These are phyloP conservation scores for Ramaria sp. DNA, from an alignment of 768 basidiomycete species.

Conservation along the genomic window DNA sequence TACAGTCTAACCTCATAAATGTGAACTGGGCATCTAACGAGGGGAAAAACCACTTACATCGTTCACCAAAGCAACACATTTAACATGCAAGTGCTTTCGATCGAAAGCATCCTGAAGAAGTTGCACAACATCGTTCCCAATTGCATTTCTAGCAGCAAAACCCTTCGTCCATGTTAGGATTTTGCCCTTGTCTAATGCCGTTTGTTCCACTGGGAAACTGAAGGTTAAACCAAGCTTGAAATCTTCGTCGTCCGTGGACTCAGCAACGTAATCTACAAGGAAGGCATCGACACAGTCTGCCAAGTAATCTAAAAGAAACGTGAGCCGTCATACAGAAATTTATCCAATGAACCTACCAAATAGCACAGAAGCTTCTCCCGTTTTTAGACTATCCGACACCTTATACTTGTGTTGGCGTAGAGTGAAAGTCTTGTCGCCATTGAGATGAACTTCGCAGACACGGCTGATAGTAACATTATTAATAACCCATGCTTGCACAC, in stretches of 20 bases:
- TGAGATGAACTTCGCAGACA: conserved; percentile 87
- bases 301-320: conserved; percentile 67
- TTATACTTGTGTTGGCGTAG: conserved; percentile 95
- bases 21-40: neutral
- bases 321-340: conserved; percentile 5
- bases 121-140: conserved; percentile 82
- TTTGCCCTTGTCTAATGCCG: conserved; percentile 79
- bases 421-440: conserved; percentile 81
- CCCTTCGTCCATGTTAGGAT: conserved; percentile 96
- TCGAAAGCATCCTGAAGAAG: conserved; percentile 89
- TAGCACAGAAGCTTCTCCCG: conserved; percentile 76
- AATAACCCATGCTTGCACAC: neutral
- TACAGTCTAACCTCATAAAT: conserved; percentile 56
- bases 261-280: conserved; percentile 53
- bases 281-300: conserved; percentile 96
- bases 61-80: conserved; percentile 87
- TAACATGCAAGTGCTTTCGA: conserved; percentile 84
- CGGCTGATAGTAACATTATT: conserved; percentile 39
- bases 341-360: conserved; percentile 49
- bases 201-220: conserved; percentile 96
- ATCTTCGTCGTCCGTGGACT: conserved; percentile 20
- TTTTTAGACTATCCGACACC: conserved; percentile 87
- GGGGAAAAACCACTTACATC: conserved; percentile 46
- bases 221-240: conserved; percentile 86
- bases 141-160: conserved; percentile 82